phyloP scores from a whole-genome alignment of 2,329 filamentous ascomycete genomes.

The Sarocladium strictum region DNA sequence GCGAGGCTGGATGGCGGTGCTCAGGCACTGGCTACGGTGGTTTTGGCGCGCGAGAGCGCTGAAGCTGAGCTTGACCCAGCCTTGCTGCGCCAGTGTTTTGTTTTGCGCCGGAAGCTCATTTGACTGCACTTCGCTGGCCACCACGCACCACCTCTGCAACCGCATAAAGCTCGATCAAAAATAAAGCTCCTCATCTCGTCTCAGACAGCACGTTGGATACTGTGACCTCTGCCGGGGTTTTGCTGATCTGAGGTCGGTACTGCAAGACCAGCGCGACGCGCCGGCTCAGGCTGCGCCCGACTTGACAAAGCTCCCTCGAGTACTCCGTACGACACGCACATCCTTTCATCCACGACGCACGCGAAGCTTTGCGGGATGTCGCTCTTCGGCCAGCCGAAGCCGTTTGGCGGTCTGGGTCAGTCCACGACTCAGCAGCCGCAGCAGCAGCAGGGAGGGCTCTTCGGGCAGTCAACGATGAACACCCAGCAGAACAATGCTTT shows the following conservation, averaged over 20 bases:
- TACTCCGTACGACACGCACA: too few relatives aligned
- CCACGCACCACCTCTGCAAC: background rate
- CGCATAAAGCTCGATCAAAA: background rate
- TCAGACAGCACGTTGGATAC: background rate
- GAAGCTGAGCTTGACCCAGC: background rate
- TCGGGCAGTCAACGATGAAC: slow-evolving; percentile 23
- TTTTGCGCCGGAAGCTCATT: slow-evolving; percentile 9
- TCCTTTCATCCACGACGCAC: too few relatives aligned
- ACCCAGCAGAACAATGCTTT: slow-evolving; percentile 26
- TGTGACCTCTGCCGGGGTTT: background rate
- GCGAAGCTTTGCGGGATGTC: slow-evolving; percentile 25
- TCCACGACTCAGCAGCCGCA: slow-evolving; percentile 26
- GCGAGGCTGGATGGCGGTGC: slow-evolving; percentile 22
- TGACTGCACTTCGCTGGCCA: background rate
- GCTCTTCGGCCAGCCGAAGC: slow-evolving; percentile 35
- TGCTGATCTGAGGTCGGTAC: background rate
- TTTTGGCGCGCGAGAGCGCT: background rate
- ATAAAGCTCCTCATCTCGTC: background rate
- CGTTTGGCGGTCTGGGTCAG: slow-evolving; percentile 31
- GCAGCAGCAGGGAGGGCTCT: slow-evolving; percentile 19
- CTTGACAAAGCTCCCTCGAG: background rate
- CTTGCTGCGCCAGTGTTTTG: slow-evolving; percentile 11
- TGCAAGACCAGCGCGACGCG: background rate
- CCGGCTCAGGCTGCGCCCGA: background rate
- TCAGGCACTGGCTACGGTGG: slow-evolving; percentile 9